Evolutionary conservation across 768 basidiomycete species (phyloP), one percentile per base, ranked within the genome.

Genomic region (Sutorius australiensis): DNA sequence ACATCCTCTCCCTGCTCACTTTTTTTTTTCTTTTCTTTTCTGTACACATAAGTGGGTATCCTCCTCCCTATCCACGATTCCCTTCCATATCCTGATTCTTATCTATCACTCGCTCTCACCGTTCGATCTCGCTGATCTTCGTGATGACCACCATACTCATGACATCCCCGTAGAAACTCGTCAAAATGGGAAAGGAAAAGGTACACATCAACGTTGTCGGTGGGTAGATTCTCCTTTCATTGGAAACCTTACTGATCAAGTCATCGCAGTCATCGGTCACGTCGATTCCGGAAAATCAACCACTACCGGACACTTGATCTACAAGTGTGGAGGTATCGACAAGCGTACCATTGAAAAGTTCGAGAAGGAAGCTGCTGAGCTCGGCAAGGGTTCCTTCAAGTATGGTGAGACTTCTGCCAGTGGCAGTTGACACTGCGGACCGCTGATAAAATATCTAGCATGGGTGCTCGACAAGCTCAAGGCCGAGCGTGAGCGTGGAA

Each of bases 261-360:
- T 57, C 44, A 62, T 72, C 62, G 32, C 69, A 90, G 93, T 95
- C 77, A 95, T 95, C 80, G 94, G 95, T 63, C 94, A 95, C 82
- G 92, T 95, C 91, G 94, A 98, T 81, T 98, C 95, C 74, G 95
- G 95, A 65, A 99, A 98, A 81, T 98, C 95, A 54, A 99, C 97
- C 78, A 99, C 97, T 70, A 99, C 97, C 65, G 97, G 97, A 64
- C 97, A 99, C 81, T 83, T 99, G 81, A 98, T 98, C 87, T 98
- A 98, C 92, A 97, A 99, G 87, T 99, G 97, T 75, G 97, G 97
- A 87, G 97, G 97, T 90, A 99, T 99, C 81, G 97, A 99, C 76
- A 99, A 98, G 84, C 93, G 93, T 86, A 94, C 92, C 73, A 95
- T 95, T 63, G 93, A 95, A 79, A 97, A 98, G 82, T 98, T 98